Evolutionary conservation across 1,284 basidiomycete genomes (phyloP).

Genomic region (Hypsizygus ulmarius): DNA sequence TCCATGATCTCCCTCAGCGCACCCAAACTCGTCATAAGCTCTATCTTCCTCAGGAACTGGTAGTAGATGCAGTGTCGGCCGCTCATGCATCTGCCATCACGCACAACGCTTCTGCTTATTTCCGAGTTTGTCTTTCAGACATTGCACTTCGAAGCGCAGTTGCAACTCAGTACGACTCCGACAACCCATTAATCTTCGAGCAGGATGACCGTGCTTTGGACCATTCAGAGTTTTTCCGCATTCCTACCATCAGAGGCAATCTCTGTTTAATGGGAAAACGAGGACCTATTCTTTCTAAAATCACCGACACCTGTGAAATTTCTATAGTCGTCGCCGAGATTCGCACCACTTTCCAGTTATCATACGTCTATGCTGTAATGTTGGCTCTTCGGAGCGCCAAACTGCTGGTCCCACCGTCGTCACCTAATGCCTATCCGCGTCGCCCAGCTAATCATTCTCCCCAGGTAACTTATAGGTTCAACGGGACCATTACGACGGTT

Average conservation of each 20-base stretch:
- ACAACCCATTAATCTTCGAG: slow-evolving; percentile 57
- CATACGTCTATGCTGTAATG: slow-evolving; percentile 73
- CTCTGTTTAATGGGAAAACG: slow-evolving; percentile 35
- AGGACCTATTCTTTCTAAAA: slow-evolving; percentile 18
- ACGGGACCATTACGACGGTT: slow-evolving; percentile 37
- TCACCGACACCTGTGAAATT: slow-evolving; percentile 38
- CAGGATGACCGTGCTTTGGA: slow-evolving; percentile 44
- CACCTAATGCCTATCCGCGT: slow-evolving; percentile 7
- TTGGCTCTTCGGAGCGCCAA: slow-evolving; percentile 61
- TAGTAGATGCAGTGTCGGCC: slow-evolving; percentile 53
- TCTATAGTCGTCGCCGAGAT: slow-evolving; percentile 39
- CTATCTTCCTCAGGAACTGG: slow-evolving; percentile 60
- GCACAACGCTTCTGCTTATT: slow-evolving; percentile 34
- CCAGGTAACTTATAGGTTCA: slow-evolving; percentile 27
- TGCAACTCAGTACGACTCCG: slow-evolving; percentile 60
- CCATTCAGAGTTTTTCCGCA: slow-evolving; percentile 47
- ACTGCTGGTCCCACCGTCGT: slow-evolving; percentile 36
- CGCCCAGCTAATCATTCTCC: slow-evolving; percentile 13
- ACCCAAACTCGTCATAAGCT: slow-evolving; percentile 48
- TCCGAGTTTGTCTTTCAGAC: slow-evolving; percentile 46
- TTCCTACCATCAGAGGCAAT: slow-evolving; percentile 39
- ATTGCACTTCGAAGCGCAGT: slow-evolving; percentile 54
- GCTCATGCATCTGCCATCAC: slow-evolving; percentile 37
- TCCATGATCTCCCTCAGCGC: slow-evolving; percentile 38
- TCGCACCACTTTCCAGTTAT: slow-evolving; percentile 55